Evolutionary conservation across 257 asterid species (phyloP), one percentile per base, ranked within the genome.

Genomic region (Mitragyna speciosa): DNA sequence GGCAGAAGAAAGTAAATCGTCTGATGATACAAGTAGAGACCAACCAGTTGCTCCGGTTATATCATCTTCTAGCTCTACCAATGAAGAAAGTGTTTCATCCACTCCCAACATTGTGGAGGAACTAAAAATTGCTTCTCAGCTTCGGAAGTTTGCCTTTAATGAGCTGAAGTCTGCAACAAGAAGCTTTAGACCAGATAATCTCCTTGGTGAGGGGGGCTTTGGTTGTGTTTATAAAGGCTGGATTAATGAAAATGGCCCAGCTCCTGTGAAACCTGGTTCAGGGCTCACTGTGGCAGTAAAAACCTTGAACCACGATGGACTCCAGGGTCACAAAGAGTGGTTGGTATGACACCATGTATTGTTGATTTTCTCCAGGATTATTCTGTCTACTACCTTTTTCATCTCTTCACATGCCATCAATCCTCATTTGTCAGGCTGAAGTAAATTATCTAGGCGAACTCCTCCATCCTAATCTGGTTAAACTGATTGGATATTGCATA

Each of bases 271-370:
- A 87, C 98, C 99, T 30, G 99, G 99, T 75, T 93, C 98, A 14
- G 99, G 99, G 48, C 97, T 95, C 72, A 95, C 99, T 6, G 98
- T 95, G 67, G 99, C 99, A 36, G 99, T 95, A 82, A 95, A 95
- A 79, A 95, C 98, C 82, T 89, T 95, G 26, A 95, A 95, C 85
- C 99, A 91, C 64, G 99, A 95, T 47, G 98, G 99, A 66, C 91
- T 93, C 82, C 99, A 95, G 94, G 99, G 99, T 79, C 99, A 95
- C 89, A 95, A 89, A 89, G 99, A 95, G 89, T 95, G 99, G 99
- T 95, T 95, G 99, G 99, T 95, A 70, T 22, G 96, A 28, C 65
- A 70, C 82, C 82, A 22, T 59, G 26, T 41, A 6, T 84, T 83
- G 84, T 76, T 80, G 33, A 66, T 87, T 51, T 48, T 54, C 39